phyloP scores from a whole-genome alignment of 139 green algal genomes.

The Deuterostichococcus epilithicus region DNA sequence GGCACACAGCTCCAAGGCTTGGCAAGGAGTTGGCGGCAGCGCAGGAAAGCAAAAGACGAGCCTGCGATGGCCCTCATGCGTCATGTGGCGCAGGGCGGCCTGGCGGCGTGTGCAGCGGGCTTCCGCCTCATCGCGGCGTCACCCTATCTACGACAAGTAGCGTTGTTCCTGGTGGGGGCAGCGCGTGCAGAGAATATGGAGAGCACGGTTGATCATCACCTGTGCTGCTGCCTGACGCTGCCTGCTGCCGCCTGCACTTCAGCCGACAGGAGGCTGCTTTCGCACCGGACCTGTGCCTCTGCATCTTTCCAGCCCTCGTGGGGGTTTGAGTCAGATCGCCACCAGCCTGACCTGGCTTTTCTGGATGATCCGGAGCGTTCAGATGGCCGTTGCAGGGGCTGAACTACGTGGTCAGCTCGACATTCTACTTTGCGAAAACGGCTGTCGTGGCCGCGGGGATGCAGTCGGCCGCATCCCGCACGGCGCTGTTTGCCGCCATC shows the following conservation, averaged over 20 bases:
- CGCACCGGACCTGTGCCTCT: no score
- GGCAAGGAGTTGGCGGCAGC: no score
- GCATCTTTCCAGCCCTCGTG: not conserved
- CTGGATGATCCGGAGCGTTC: not conserved
- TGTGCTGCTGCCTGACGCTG: no score
- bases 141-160: constrained; percentile 59
- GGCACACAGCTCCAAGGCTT: no score
- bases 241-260: no score
- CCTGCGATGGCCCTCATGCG: no score
- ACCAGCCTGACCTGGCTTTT: no score
- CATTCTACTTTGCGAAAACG: constrained; percentile 77
- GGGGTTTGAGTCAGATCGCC: not conserved
- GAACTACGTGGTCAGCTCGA: constrained; percentile 40
- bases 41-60: no score
- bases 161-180: constrained; percentile 36
- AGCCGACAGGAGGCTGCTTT: no score
- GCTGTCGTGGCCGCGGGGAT: constrained; percentile 41
- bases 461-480: constrained; percentile 23
- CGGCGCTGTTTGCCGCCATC: constrained; percentile 59
- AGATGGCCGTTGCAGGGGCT: not conserved
- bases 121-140: constrained; percentile 46
- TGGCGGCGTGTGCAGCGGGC: constrained; percentile 32
- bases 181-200: not conserved
- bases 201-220: no score
- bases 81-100: not conserved